Evolutionary conservation across 2,329 filamentous ascomycete genomes (phyloP), one percentile per base, ranked within the genome.

Genomic region (Fusarium duplospermum): DNA sequence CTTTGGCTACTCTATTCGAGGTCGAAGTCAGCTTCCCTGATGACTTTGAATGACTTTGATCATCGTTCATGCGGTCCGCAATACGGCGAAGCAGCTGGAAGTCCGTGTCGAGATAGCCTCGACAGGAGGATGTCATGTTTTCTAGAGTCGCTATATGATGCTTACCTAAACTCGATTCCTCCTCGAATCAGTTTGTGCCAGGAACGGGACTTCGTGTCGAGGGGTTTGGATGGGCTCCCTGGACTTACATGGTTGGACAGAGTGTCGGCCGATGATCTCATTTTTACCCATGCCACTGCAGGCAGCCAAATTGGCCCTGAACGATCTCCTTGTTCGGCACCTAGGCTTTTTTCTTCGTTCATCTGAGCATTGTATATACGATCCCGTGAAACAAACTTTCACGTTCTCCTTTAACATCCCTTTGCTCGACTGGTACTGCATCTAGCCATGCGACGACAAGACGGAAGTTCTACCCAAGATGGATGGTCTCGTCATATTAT

Each of bases 151-250:
- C 54, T 57, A 4, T 57, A 57, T 20, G 54, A 57, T 16, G 31
- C 54, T 7, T 57, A 38, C 20, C 54, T 33, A 13, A 57, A 38
- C 20, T 38, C 54, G 0, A 57, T 38, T 13, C 54, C 54, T 7
- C 33, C 54, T 1, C 33, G 54, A 4, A 57, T 38, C 22, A 27
- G 38, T 7, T 57, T 24, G 33, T 57, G 8, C 54, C 33, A 2
- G 54, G 54, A 4, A 57, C 33, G 5, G 24, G 33, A n/a, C 20
- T 63, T 2, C 2, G 45, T 18, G 33, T 63, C 35, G 45, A 63
- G 13, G 60, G 60, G 33, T 63, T 63, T 31, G 60, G 22, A 4
- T 63, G 60, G 60, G 60, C 60, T 16, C 45, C 60, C 3, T 63
- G 33, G 18, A 63, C 60, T 38, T 63, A 45, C 45, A 63, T 63